phyloP scores from a whole-genome alignment of 352 stramenopile genomes.

The Globisporangium canariense region DNA sequence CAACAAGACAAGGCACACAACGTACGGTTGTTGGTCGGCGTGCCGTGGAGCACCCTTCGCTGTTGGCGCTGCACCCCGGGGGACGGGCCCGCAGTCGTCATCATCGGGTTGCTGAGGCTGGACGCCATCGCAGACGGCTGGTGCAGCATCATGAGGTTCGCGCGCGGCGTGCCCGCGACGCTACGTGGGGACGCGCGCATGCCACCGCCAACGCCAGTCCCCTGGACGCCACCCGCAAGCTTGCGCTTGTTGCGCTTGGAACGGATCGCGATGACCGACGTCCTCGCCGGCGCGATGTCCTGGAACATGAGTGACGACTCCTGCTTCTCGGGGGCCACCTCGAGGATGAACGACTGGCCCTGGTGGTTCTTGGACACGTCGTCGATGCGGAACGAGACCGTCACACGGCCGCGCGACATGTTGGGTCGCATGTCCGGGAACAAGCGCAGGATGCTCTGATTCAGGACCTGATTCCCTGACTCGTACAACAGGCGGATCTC shows the following conservation, averaged over 20 bases:
- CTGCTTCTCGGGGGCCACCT: conserved; percentile 86
- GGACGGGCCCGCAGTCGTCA: conserved; percentile 5
- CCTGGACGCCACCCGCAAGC: conserved; percentile 26
- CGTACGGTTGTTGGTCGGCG: conserved; percentile 19
- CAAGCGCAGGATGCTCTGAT: conserved; percentile 90
- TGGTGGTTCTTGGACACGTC: conserved; percentile 98
- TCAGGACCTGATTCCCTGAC: conserved; percentile 76
- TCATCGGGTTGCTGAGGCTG: conserved; percentile 14
- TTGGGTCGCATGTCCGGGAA: conserved; percentile 84
- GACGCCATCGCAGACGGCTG: conserved; percentile 16
- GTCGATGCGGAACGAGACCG: conserved; percentile 94
- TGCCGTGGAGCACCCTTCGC: conserved; percentile 16
- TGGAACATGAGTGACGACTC: conserved; percentile 82
- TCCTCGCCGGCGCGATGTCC: conserved; percentile 88
- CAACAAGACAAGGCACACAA: background rate
- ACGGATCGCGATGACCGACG: conserved; percentile 88
- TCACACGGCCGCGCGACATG: conserved; percentile 79
- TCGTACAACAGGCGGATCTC: conserved; percentile 82
- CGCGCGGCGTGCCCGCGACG: conserved; percentile 31
- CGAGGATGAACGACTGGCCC: conserved; percentile 90
- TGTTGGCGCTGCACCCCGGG: conserved; percentile 22
- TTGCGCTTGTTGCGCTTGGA: conserved; percentile 95
- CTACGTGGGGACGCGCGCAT: conserved; percentile 39
- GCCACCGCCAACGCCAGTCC: conserved; percentile 1
- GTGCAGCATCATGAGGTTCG: conserved; percentile 32